Evolutionary conservation across 768 basidiomycete genomes (phyloP).

Genomic region (Rubroboletus pulcherrimus): DNA sequence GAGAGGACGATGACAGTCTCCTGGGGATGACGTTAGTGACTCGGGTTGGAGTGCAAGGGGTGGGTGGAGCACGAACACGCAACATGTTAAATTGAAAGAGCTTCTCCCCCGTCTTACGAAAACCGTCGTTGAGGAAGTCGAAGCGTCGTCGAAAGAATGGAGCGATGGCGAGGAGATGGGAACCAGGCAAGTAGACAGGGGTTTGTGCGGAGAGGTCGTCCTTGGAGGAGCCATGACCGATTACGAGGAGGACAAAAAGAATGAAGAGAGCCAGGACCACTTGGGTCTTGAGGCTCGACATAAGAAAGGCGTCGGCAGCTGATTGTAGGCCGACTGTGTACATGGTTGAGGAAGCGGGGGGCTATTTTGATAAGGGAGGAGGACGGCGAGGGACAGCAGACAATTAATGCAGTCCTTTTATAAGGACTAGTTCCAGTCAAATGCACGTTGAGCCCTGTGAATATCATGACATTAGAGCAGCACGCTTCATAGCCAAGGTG

Average conservation of each 20-base stretch:
- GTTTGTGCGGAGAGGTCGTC: slow-evolving; percentile 41
- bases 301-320: slow-evolving; percentile 35
- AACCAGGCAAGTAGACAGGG: slow-evolving; percentile 56
- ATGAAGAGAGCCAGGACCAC: slow-evolving; percentile 32
- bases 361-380: slow-evolving; percentile 24
- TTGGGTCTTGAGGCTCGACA: slow-evolving; percentile 33
- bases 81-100: slow-evolving; percentile 70
- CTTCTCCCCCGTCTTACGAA: slow-evolving; percentile 60
- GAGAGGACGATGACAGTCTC: slow-evolving; percentile 74
- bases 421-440: slow-evolving; percentile 1
- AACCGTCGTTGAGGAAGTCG: slow-evolving; percentile 72
- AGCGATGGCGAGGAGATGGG: slow-evolving; percentile 51
- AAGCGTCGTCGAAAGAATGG: slow-evolving; percentile 69
- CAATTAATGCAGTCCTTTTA: slow-evolving; percentile 28
- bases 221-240: slow-evolving; percentile 37
- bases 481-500: slow-evolving; percentile 23
- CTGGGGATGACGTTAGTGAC: slow-evolving; percentile 36
- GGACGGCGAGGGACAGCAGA: slow-evolving; percentile 20
- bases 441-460: slow-evolving; percentile 25
- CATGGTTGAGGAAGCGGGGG: slow-evolving; percentile 32
- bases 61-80: slow-evolving; percentile 42
- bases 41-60: slow-evolving; percentile 12
- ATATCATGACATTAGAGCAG: slow-evolving; percentile 21
- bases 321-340: slow-evolving; percentile 41
- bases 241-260: slow-evolving; percentile 39